phyloP scores from a whole-genome alignment of 2,329 filamentous ascomycete species.

The Cucurbitaria berberidis region DNA sequence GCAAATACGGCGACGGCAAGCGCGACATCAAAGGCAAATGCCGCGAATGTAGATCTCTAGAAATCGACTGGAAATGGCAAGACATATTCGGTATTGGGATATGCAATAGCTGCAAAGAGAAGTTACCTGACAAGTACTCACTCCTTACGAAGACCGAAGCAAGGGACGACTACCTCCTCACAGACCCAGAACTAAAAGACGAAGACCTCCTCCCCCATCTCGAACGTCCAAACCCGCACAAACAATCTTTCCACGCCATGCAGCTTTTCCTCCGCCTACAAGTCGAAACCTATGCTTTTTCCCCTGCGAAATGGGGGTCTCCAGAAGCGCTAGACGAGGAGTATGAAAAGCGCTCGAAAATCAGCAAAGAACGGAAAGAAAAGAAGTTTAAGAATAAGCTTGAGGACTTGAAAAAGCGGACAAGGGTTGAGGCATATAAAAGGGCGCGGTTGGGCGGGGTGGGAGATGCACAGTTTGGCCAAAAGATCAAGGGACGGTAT shows the following conservation, averaged over 20 bases:
- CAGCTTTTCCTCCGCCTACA: slow-evolving; percentile 94
- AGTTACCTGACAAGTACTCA: slow-evolving; percentile 88
- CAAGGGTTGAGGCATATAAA: slow-evolving; percentile 86
- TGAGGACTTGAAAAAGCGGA: slow-evolving; percentile 89
- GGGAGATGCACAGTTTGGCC: slow-evolving; percentile 67
- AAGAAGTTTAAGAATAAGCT: slow-evolving; percentile 91
- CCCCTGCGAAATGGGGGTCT: slow-evolving; percentile 84
- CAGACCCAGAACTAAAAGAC: slow-evolving; percentile 92
- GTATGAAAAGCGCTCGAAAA: slow-evolving; percentile 77
- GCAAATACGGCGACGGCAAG: slow-evolving; percentile 43
- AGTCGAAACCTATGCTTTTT: slow-evolving; percentile 91
- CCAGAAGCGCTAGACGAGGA: slow-evolving; percentile 85
- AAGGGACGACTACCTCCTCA: slow-evolving; percentile 91
- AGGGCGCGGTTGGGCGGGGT: slow-evolving; percentile 57
- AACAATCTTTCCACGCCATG: slow-evolving; percentile 97
- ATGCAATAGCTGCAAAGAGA: slow-evolving; percentile 87
- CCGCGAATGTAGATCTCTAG: slow-evolving; percentile 78
- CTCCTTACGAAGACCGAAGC: slow-evolving; percentile 96
- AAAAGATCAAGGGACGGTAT: slow-evolving; percentile 67
- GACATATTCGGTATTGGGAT: slow-evolving; percentile 79
- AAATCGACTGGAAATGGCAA: slow-evolving; percentile 96
- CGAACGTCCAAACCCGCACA: slow-evolving; percentile 90
- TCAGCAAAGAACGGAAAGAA: slow-evolving; percentile 86
- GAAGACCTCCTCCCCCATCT: slow-evolving; percentile 85
- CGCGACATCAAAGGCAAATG: slow-evolving; percentile 70